A percentile compares a stretch with the other conserved stretches of the same genome.
Evolutionary conservation across 257 asterid species (phyloP).

Genomic region (Buddleja alternifolia): DNA sequence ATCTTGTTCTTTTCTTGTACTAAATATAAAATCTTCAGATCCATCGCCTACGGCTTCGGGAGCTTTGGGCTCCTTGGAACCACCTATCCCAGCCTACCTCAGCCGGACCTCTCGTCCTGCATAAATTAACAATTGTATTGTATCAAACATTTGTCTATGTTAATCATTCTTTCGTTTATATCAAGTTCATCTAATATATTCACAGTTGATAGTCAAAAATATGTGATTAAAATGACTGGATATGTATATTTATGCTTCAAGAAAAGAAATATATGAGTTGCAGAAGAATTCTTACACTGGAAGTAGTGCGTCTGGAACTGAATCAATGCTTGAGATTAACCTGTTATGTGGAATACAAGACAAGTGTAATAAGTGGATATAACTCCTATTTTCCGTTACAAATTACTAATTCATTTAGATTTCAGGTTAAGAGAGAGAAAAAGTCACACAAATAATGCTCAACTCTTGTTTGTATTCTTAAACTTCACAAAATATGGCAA

Average conservation of each 20-base stretch:
- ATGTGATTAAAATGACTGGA: too few species aligned
- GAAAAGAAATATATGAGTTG: background rate
- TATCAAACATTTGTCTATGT: too few species aligned
- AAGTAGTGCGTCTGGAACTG: slow-evolving; percentile 81
- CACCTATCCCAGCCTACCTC: slow-evolving; percentile 83
- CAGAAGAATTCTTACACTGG: slow-evolving; percentile 55
- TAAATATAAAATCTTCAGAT: slow-evolving; percentile 34
- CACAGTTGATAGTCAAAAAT: too few species aligned
- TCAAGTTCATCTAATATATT: too few species aligned
- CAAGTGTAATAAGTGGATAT: background rate
- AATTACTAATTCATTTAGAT: background rate
- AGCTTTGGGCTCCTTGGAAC: slow-evolving; percentile 85
- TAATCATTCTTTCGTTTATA: too few species aligned
- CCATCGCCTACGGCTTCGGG: slow-evolving; percentile 73
- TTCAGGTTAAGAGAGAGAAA: too few species aligned
- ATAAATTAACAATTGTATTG: slow-evolving; percentile 13
- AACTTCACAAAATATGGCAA: too few species aligned
- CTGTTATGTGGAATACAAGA: slow-evolving; percentile 37
- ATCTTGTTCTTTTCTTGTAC: background rate
- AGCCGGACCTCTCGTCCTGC: slow-evolving; percentile 74
- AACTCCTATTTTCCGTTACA: background rate
- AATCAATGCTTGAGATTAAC: slow-evolving; percentile 54
- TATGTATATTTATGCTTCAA: background rate
- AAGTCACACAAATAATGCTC: too few species aligned
- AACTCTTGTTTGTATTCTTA: too few species aligned